Evolutionary conservation across 176 grass and related monocot species (phyloP).

Genomic region (Eremochloa ophiuroides): DNA sequence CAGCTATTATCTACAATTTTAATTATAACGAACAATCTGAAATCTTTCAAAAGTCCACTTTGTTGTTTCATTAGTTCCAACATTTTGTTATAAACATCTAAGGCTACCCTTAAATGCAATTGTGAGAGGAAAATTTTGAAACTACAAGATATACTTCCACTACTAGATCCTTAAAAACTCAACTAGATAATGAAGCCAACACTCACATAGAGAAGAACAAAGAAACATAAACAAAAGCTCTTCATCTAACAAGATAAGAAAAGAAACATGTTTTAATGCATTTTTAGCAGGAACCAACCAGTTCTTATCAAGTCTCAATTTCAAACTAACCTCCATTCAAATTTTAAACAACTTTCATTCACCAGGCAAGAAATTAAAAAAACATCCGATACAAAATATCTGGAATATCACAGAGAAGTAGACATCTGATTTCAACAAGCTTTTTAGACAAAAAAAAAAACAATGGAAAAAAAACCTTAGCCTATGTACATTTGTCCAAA

Average conservation of each 20-base stretch:
- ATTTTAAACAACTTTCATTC: background rate
- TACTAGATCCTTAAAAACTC: background rate
- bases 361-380: background rate
- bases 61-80: background rate
- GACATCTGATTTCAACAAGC: background rate
- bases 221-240: background rate
- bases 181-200: background rate
- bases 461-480: background rate
- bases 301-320: background rate
- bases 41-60: background rate
- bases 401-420: background rate
- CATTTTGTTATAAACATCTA: background rate
- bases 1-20: slow-evolving; percentile 7
- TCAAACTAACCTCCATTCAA: background rate
- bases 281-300: background rate
- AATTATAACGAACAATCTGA: background rate
- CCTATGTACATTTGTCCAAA: background rate
- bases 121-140: background rate
- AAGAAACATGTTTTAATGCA: background rate
- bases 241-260: background rate
- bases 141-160: background rate
- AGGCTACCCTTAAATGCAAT: background rate
- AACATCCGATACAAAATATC: background rate
- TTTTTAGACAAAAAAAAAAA: background rate
- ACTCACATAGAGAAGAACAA: background rate